Conservation (phyloP, 2,329 filamentous ascomycete genomes). For the Metarhizium humberi region DNA sequence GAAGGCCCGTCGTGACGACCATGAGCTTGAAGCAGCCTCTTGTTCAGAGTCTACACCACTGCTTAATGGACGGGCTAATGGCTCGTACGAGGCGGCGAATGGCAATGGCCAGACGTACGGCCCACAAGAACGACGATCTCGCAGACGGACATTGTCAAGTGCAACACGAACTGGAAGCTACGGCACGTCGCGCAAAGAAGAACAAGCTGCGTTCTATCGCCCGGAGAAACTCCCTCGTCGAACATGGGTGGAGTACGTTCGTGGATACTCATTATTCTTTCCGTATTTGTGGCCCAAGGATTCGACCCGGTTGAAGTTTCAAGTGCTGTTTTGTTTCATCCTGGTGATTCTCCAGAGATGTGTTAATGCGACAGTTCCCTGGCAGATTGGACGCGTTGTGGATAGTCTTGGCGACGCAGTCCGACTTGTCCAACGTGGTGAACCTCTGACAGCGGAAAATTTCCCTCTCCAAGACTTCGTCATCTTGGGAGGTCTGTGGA, state of each 20-base stretch:
- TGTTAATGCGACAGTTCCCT: conserved; percentile 79
- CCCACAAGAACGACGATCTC: conserved; percentile 17
- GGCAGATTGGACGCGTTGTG: conserved; percentile 74
- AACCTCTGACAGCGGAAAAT: conserved; percentile 22
- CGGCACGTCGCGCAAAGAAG: conserved; percentile 36
- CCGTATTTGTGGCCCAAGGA: conserved; percentile 95
- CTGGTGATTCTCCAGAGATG: conserved; percentile 72
- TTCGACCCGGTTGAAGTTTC: conserved; percentile 59
- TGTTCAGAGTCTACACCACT: conserved; percentile 55
- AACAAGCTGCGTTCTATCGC: conserved; percentile 75
- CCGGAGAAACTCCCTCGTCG: conserved; percentile 77
- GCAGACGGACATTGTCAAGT: conserved; percentile 27
- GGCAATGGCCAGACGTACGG: conserved; percentile 16
- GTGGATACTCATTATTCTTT: conserved; percentile 88
- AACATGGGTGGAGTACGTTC: conserved; percentile 93
- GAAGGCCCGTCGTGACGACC: conserved; percentile 28
- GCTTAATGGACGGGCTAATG: conserved; percentile 33
- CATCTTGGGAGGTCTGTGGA: conserved; percentile 56
- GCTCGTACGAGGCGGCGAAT: conserved; percentile 26
- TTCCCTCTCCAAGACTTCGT: conserved; percentile 27
- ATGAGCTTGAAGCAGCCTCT: conserved; percentile 29
- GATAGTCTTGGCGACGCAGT: conserved; percentile 51
- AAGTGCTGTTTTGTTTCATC: conserved; percentile 73
- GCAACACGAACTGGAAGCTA: conserved; percentile 26
- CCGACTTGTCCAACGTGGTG: conserved; percentile 34